A percentile compares a stretch with the other conserved stretches of the same genome.
These are phyloP conservation scores for Spiraea crenata DNA, from an alignment of 331 rosid species.

Conservation along the genomic window DNA sequence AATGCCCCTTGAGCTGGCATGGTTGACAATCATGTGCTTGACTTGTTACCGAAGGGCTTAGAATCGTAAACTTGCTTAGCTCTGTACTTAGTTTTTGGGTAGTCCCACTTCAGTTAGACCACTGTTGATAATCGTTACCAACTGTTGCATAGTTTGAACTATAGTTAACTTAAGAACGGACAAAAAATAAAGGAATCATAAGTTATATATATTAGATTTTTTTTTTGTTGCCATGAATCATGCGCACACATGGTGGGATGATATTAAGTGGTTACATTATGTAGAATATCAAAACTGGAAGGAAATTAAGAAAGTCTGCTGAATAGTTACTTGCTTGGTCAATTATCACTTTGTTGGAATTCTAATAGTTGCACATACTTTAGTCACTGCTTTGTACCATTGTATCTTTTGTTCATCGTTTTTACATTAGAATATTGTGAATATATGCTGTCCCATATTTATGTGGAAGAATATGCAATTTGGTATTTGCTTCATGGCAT, in stretches of 20 bases:
- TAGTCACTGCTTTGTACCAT: not conserved
- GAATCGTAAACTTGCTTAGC: too few species aligned
- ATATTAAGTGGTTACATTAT: not conserved
- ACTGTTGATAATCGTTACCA: not conserved
- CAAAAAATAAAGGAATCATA: not conserved
- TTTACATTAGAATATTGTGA: not conserved
- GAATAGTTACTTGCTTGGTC: not conserved
- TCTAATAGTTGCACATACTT: not conserved
- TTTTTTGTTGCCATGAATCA: not conserved
- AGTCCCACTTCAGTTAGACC: not conserved
- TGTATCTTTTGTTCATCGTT: not conserved
- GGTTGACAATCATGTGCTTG: too few species aligned
- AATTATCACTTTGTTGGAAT: not conserved
- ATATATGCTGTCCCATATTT: too few species aligned
- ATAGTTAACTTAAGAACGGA: not conserved
- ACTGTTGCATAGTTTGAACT: slow-evolving; percentile 1
- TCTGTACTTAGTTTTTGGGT: too few species aligned
- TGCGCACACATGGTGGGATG: not conserved
- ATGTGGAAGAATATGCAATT: slow-evolving; percentile 1
- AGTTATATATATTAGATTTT: not conserved
- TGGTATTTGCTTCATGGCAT: slow-evolving; percentile 18
- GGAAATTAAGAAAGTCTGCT: not conserved
- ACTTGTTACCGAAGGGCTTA: too few species aligned
- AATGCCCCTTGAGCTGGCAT: too few species aligned
- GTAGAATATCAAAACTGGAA: not conserved